phyloP scores from a whole-genome alignment of 2,329 filamentous ascomycete genomes.

The Talaromyces albobiverticillius region DNA sequence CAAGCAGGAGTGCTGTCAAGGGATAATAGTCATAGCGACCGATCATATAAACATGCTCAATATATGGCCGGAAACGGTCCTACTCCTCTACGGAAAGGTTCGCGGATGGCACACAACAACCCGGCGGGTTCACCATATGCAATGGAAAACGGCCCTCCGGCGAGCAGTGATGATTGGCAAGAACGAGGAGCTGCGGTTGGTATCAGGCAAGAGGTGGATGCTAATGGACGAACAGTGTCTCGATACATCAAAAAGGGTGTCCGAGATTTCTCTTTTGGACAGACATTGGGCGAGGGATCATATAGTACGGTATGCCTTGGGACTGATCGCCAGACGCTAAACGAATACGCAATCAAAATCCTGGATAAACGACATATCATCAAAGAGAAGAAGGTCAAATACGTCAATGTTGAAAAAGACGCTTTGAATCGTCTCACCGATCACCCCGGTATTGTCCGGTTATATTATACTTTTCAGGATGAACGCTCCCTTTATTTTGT shows the following conservation, averaged over 20 bases:
- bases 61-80: conserved; percentile 58
- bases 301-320: conserved; percentile 95
- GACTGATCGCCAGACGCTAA: conserved; percentile 87
- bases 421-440: conserved; percentile 94
- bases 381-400: conserved; percentile 99
- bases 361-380: conserved; percentile 98
- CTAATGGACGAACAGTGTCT: conserved; percentile 75
- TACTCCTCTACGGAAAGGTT: conserved; percentile 72
- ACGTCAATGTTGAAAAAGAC: conserved; percentile 99
- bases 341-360: conserved; percentile 97
- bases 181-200: conserved; percentile 88
- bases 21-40: conserved; percentile 67
- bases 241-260: conserved; percentile 94
- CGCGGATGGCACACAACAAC: conserved; percentile 63
- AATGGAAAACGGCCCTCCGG: conserved; percentile 55
- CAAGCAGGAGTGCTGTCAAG: conserved; percentile 61
- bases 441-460: conserved; percentile 89
- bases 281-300: conserved; percentile 88
- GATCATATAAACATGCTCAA: conserved; percentile 63
- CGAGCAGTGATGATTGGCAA: conserved; percentile 90
- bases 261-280: conserved; percentile 91
- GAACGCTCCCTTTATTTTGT: conserved; percentile 96
- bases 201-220: conserved; percentile 77
- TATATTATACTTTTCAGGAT: conserved; percentile 99
- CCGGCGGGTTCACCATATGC: conserved; percentile 49